Percentiles rank a stretch among this genome's conserved stretches.
phyloP scores from a whole-genome alignment of 1,284 basidiomycete species.

The Cutaneotrichosporon sp. region DNA sequence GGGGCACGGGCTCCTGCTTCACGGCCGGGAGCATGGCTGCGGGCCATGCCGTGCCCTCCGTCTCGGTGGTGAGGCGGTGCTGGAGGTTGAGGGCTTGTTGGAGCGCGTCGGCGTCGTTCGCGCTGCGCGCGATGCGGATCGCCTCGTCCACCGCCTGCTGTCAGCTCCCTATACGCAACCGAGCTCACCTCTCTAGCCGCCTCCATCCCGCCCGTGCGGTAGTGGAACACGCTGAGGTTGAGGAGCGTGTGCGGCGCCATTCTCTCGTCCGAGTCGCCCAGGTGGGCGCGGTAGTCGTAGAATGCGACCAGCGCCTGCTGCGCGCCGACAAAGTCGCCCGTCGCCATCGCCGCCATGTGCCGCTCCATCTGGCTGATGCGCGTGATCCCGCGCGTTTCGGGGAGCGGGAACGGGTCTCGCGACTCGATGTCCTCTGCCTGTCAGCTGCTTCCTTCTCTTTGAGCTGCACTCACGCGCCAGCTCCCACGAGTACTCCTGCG shows the following conservation, averaged over 20 bases:
- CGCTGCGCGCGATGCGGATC: slow-evolving; percentile 45
- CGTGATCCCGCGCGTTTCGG: slow-evolving; percentile 2
- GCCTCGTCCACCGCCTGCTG: slow-evolving; percentile 44
- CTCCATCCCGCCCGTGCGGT: slow-evolving; percentile 45
- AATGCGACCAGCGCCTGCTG: slow-evolving; percentile 43
- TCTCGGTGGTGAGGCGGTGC: slow-evolving; percentile 32
- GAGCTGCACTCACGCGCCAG: slow-evolving; percentile 1
- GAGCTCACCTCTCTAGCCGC: slow-evolving; percentile 31
- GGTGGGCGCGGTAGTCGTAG: slow-evolving; percentile 38
- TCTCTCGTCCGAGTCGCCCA: not conserved
- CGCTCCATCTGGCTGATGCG: slow-evolving; percentile 18
- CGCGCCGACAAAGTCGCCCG: slow-evolving; percentile 46
- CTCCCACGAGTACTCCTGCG: not conserved
- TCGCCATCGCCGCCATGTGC: slow-evolving; percentile 35
- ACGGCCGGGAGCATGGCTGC: slow-evolving; percentile 26
- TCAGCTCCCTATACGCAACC: not conserved
- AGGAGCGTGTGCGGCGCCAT: slow-evolving; percentile 52
- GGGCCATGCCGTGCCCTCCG: slow-evolving; percentile 17
- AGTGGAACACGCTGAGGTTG: slow-evolving; percentile 50
- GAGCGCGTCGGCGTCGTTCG: slow-evolving; percentile 46
- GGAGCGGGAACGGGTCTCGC: not conserved
- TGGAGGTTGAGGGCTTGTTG: slow-evolving; percentile 43
- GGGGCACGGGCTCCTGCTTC: slow-evolving; percentile 24
- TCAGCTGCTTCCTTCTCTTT: not conserved
- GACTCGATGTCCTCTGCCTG: slow-evolving; percentile 1